Percentiles rank a stretch among this genome's conserved stretches.
Conservation (phyloP, 176 grass and related monocot species). For the Eleusine coracana region DNA sequence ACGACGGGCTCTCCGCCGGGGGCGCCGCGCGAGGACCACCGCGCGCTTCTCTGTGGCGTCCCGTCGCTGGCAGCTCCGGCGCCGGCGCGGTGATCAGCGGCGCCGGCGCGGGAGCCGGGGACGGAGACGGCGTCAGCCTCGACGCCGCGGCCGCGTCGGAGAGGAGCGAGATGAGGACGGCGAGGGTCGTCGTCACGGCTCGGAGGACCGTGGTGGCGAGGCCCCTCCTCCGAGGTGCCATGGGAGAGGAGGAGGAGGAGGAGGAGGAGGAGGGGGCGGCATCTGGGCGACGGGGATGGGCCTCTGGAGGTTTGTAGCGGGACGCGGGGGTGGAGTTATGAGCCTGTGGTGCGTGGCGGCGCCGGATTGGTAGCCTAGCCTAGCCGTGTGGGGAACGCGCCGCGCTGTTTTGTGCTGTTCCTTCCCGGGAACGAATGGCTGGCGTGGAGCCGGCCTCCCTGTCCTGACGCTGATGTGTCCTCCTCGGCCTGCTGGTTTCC, state of each 20-base stretch:
- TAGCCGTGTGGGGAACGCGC: no score
- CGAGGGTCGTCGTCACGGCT: not conserved
- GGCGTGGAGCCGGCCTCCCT: not conserved
- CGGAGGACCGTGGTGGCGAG: not conserved
- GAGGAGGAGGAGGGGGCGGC: not conserved
- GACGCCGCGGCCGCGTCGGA: not conserved
- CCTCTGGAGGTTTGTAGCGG: not conserved
- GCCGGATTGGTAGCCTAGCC: no score
- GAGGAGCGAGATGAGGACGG: not conserved
- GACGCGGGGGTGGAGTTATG: not conserved
- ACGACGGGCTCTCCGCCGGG: no score
- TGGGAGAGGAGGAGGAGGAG: slow-evolving; percentile 22
- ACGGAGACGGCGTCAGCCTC: not conserved
- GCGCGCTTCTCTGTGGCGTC: no score
- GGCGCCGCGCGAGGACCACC: no score
- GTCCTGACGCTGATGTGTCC: slow-evolving; percentile 14
- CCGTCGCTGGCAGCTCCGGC: no score
- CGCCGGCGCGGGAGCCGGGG: no score
- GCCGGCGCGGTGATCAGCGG: no score
- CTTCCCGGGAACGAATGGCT: not conserved
- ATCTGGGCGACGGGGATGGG: slow-evolving; percentile 29
- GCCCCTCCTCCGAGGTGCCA: slow-evolving; percentile 7
- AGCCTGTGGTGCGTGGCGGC: not conserved
- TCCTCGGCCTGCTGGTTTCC: not conserved
- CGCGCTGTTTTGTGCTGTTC: no score